Percentiles rank a stretch among this genome's conserved stretches.
These are phyloP conservation scores for Botrytis deweyae DNA, from an alignment of 2,329 filamentous ascomycete species.

Conservation along the genomic window DNA sequence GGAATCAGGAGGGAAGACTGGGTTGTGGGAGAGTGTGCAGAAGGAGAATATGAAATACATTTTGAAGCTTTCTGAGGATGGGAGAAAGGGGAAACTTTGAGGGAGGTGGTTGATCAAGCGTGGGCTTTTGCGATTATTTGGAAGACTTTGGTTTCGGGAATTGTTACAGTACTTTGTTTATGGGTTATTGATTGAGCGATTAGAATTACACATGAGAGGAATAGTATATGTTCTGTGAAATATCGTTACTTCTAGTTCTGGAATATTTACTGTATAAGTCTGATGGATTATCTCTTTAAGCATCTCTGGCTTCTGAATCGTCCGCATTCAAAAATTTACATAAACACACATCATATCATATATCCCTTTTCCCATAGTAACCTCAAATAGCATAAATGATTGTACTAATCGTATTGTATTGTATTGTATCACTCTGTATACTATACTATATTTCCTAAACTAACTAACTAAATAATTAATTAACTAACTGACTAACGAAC, in stretches of 20 bases:
- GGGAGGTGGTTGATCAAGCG: not conserved
- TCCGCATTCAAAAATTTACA: no score
- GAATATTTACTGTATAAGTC: not conserved
- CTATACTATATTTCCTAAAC: not conserved
- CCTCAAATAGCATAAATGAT: no score
- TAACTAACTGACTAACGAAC: not conserved
- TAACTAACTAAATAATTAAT: not conserved
- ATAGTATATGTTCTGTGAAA: no score
- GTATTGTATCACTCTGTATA: not conserved
- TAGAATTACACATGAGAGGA: no score
- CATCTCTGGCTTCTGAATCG: no score
- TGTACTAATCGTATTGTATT: not conserved
- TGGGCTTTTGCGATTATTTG: not conserved
- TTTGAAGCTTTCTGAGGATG: conserved; percentile 38
- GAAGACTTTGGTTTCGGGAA: not conserved
- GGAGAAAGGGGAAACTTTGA: conserved; percentile 30
- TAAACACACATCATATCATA: no score
- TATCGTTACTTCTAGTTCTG: not conserved
- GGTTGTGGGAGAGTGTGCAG: conserved; percentile 41
- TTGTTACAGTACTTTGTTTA: not conserved
- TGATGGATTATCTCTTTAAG: not conserved
- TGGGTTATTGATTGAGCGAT: not conserved
- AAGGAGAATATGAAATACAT: conserved; percentile 31
- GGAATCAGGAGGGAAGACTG: conserved; percentile 32
- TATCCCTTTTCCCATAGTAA: no score